A percentile compares a stretch with the other conserved stretches of the same genome.
phyloP scores from a whole-genome alignment of 306 rosid species.

The Casuarina cunninghamiana region DNA sequence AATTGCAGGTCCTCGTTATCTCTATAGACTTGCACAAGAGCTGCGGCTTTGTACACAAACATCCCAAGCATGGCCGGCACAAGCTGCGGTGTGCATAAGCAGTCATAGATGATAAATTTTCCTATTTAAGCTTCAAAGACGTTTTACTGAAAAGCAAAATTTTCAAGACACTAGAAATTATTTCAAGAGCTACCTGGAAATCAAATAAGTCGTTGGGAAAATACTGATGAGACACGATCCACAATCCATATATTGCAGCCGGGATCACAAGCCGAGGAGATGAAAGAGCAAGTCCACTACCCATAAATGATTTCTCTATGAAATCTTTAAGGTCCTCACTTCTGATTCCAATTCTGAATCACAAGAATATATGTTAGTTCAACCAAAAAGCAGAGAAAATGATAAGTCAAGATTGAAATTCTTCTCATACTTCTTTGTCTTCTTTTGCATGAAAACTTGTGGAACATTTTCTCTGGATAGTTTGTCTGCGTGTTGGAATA shows the following conservation, averaged over 20 bases:
- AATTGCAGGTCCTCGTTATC: conserved; percentile 75
- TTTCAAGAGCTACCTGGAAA: conserved; percentile 68
- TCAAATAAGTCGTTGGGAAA: conserved; percentile 61
- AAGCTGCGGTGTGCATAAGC: conserved; percentile 46
- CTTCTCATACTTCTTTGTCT: conserved; percentile 61
- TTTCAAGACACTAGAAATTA: neutral
- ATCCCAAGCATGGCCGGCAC: conserved; percentile 94
- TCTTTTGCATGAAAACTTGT: conserved; percentile 69
- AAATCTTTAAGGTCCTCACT: conserved; percentile 75
- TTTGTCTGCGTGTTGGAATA: conserved; percentile 72
- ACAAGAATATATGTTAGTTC: conserved; percentile 13
- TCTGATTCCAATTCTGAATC: conserved; percentile 86
- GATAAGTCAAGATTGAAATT: conserved; percentile 19
- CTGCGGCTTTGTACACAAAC: conserved; percentile 94
- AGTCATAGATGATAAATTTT: conserved; percentile 14
- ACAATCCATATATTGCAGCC: conserved; percentile 73
- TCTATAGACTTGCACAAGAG: conserved; percentile 83
- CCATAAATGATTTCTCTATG: conserved; percentile 70
- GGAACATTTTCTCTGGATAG: conserved; percentile 75
- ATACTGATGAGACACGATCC: conserved; percentile 69
- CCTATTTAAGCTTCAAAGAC: neutral
- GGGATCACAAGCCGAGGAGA: conserved; percentile 96
- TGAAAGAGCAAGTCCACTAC: conserved; percentile 74
- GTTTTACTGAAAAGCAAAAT: neutral
- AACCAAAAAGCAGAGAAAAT: conserved; percentile 30